Conservation (phyloP, 2,329 filamentous ascomycete genomes). For the Colletotrichum sp. region DNA sequence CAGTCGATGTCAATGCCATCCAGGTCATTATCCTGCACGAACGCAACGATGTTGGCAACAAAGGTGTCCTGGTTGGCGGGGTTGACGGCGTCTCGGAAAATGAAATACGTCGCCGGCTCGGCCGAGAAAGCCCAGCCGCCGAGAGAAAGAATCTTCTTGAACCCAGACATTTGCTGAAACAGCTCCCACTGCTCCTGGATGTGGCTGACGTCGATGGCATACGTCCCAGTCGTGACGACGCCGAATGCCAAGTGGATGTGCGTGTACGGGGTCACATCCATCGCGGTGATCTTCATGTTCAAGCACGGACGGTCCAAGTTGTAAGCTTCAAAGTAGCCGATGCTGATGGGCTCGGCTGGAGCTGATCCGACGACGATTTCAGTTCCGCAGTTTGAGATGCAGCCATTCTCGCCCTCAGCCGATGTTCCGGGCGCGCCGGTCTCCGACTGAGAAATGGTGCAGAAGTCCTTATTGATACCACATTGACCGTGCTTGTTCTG, state of each 20-base stretch:
- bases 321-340: constrained; percentile 41
- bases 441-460: constrained; percentile 22
- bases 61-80: constrained; percentile 40
- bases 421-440: constrained; percentile 25
- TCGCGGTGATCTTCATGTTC: constrained; percentile 29
- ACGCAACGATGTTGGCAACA: constrained; percentile 37
- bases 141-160: constrained; percentile 41
- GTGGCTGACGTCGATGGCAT: neutral
- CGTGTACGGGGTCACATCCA: constrained; percentile 23
- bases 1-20: constrained; percentile 50
- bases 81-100: constrained; percentile 35
- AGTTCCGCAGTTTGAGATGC: constrained; percentile 37
- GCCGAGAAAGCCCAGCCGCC: constrained; percentile 52
- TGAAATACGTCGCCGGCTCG: constrained; percentile 35
- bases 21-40: constrained; percentile 43
- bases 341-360: neutral
- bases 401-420: constrained; percentile 27
- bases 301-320: constrained; percentile 34
- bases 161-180: constrained; percentile 31
- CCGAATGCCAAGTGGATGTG: constrained; percentile 43
- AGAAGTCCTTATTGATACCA: constrained; percentile 49
- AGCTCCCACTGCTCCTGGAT: constrained; percentile 30
- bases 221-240: neutral
- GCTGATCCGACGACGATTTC: constrained; percentile 29
- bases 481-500: constrained; percentile 47